phyloP scores from a whole-genome alignment of 306 rosid species.

The Lathyrus aphaca region DNA sequence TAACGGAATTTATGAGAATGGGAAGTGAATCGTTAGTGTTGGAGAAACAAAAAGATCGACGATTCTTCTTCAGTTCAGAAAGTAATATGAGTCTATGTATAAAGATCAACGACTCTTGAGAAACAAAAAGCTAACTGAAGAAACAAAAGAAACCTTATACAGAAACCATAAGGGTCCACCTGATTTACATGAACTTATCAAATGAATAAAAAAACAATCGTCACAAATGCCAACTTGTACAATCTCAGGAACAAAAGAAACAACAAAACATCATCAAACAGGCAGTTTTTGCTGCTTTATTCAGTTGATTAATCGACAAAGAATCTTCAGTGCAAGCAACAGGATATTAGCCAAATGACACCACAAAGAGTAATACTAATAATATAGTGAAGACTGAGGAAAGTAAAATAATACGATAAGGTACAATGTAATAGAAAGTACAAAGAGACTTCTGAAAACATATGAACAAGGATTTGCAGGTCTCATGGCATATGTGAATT shows the following conservation, averaged over 20 bases:
- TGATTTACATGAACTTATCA: constrained; percentile 10
- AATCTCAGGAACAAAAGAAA: constrained; percentile 15
- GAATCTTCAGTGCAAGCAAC: constrained; percentile 15
- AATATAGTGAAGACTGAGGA: neutral
- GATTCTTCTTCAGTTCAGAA: constrained; percentile 13
- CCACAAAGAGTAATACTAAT: constrained; percentile 8
- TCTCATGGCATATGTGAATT: neutral
- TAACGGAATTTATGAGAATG: constrained; percentile 30
- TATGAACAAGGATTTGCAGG: neutral
- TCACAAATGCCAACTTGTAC: neutral
- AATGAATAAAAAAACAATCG: neutral
- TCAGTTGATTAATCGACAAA: neutral
- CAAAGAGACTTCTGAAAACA: neutral
- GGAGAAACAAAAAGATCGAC: neutral
- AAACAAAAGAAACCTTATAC: constrained; percentile 17
- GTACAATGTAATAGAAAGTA: neutral
- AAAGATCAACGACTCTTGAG: constrained; percentile 16
- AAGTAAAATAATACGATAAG: neutral
- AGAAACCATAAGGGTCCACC: constrained; percentile 7
- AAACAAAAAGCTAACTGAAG: constrained; percentile 3
- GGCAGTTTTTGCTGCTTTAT: constrained; percentile 12
- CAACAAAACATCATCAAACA: constrained; percentile 8
- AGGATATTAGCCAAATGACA: constrained; percentile 3
- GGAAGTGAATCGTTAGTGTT: constrained; percentile 6
- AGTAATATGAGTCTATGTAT: constrained; percentile 12